Base-by-base conservation (phyloP, 371 early-diverging fungal species). In the Rhizopus sp. region DNA sequence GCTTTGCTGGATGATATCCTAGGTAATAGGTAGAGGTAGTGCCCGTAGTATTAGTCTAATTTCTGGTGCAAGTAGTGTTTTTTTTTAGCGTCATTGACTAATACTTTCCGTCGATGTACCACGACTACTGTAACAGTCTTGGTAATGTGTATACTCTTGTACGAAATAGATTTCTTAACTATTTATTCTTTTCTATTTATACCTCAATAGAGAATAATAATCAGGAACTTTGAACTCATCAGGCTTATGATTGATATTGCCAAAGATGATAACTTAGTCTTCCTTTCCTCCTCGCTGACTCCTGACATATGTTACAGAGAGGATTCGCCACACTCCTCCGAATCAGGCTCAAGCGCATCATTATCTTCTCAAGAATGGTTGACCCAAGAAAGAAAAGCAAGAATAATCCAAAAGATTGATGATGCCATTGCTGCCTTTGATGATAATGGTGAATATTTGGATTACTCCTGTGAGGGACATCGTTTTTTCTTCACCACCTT, bases 221-320 rank as follows among this genome's bases (percentile, higher is more conserved):
- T 51, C 39, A 39, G 52, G 35, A 55, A 37, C 47, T 55, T 55
- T 55, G 47, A 55, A 55, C 45, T 55, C 55, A 55, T 34, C 55
- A 55, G 47, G 55, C 55, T 55, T 46, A 55, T 55, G 55, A 55
- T 38, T 55, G 47, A 55, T 47, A 55, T 55, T 55, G 47, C 37
- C 34, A 55, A 55, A 55, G 34, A 55, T 46, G 55, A 55, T 34
- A 47, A 45, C 37, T 55, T 29, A 47, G 35, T 23, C 29, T 46
- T 55, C 17, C 55, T 55, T 55, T 45, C 55, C 55, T 33, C 29
- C 41, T 53, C 54, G n/a, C 44, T 53, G 33, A 52, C 52, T 16
- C 54, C 42, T 53, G 54, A 53, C 44, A 53, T 53, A 53, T 41
- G 54, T 44, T 53, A 53, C 15, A 52, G 52, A 52, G 52, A 52